A percentile compares a stretch with the other conserved stretches of the same genome.
phyloP scores from a whole-genome alignment of 2,329 filamentous ascomycete species.

The Trichoderma sp. region DNA sequence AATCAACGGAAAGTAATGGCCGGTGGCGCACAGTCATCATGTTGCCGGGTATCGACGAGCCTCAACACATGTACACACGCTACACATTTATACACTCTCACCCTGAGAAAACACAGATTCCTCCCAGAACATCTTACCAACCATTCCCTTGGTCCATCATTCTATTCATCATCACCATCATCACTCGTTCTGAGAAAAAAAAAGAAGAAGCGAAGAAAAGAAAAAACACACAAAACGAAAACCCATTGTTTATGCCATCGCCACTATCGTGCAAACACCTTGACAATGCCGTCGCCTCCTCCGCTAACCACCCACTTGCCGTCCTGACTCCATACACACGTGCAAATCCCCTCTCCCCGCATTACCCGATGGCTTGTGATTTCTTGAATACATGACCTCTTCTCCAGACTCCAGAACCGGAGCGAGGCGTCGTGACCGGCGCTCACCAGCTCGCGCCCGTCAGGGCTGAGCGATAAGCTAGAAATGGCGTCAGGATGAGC shows the following conservation, averaged over 20 bases:
- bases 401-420: conserved; percentile 96
- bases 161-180: conserved; percentile 12
- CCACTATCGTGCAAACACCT: conserved; percentile 71
- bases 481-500: conserved; percentile 94
- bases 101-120: neutral
- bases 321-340: conserved; percentile 94
- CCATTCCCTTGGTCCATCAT: conserved; percentile 2
- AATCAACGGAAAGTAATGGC: neutral
- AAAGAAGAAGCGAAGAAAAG: neutral
- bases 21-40: conserved; percentile 9
- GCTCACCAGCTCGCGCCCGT: conserved; percentile 91
- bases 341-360: conserved; percentile 93
- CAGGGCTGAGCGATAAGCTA: conserved; percentile 85
- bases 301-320: conserved; percentile 92
- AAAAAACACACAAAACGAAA: neutral
- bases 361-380: conserved; percentile 91
- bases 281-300: conserved; percentile 93
- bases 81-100: conserved; percentile 15
- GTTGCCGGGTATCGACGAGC: conserved; percentile 39
- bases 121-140: neutral
- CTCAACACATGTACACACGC: conserved; percentile 23
- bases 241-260: neutral
- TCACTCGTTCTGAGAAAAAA: neutral
- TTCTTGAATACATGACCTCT: conserved; percentile 91
- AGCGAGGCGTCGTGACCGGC: conserved; percentile 94